Percentiles rank a stretch among this genome's conserved stretches.
These are phyloP conservation scores for Alloteropsis angusta DNA, from an alignment of 202 grass and related monocot genomes.

Conservation along the genomic window DNA sequence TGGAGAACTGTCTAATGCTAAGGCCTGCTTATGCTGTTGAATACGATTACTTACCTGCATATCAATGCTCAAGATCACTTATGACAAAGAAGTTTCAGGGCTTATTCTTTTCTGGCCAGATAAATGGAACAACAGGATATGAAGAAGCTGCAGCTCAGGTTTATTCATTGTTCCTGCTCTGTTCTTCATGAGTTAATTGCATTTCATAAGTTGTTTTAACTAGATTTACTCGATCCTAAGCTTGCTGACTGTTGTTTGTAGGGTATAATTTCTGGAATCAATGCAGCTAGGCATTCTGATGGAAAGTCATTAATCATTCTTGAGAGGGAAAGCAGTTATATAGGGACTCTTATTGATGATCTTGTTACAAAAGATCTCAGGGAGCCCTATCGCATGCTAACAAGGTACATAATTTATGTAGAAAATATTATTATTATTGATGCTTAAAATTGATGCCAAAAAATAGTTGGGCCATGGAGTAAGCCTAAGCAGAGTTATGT, in stretches of 20 bases:
- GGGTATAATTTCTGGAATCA: slow-evolving; percentile 92
- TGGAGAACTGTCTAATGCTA: slow-evolving; percentile 95
- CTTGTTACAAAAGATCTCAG: slow-evolving; percentile 97
- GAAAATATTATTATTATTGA: background rate
- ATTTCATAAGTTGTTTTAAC: background rate
- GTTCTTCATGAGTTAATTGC: slow-evolving; percentile 18
- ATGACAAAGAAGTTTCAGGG: slow-evolving; percentile 94
- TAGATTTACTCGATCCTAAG: slow-evolving; percentile 21
- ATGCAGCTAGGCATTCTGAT: slow-evolving; percentile 91
- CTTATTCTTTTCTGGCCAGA: slow-evolving; percentile 97
- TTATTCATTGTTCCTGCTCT: slow-evolving; percentile 22
- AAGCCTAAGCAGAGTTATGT: background rate
- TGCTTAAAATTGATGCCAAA: background rate
- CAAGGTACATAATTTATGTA: slow-evolving; percentile 47
- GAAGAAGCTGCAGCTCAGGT: slow-evolving; percentile 99
- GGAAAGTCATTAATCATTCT: slow-evolving; percentile 77
- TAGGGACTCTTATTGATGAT: slow-evolving; percentile 98
- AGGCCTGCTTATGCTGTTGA: slow-evolving; percentile 92
- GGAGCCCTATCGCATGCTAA: slow-evolving; percentile 95
- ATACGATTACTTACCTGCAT: slow-evolving; percentile 90
- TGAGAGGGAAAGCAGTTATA: slow-evolving; percentile 97
- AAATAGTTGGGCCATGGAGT: background rate
- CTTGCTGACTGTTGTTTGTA: slow-evolving; percentile 33
- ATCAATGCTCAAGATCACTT: slow-evolving; percentile 96
- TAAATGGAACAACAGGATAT: slow-evolving; percentile 98